Percentiles rank a stretch among this genome's conserved stretches.
phyloP scores from a whole-genome alignment of 192 early-diverging fungal species.

The Dissophora ornata region DNA sequence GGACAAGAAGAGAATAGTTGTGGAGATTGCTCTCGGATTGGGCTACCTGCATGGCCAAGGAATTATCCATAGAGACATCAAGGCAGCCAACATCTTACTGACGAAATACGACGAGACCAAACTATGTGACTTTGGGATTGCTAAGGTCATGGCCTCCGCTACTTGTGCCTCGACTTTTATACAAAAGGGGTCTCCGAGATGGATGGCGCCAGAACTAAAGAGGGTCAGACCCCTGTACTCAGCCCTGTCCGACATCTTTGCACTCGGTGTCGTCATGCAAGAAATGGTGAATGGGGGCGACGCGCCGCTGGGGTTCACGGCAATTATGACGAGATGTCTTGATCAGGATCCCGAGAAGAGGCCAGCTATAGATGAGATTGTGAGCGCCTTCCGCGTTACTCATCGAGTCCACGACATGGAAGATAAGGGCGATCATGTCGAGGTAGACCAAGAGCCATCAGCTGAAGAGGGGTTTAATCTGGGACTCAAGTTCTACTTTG shows the following conservation, averaged over 20 bases:
- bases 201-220: conserved; percentile 17
- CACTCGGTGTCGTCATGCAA: conserved; percentile 25
- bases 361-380: not conserved
- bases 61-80: conserved; percentile 43
- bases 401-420: not conserved
- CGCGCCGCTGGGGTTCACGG: not conserved
- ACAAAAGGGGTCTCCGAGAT: not conserved
- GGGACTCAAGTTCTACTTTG: conserved; percentile 30
- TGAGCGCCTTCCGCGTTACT: not conserved
- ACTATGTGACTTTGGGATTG: conserved; percentile 29
- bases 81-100: conserved; percentile 23
- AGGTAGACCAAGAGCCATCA: not conserved
- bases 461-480: conserved; percentile 51
- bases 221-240: not conserved
- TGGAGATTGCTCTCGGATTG: conserved; percentile 29
- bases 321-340: not conserved
- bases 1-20: conserved; percentile 3
- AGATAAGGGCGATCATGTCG: not conserved
- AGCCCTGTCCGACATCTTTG: conserved; percentile 23
- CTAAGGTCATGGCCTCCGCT: conserved; percentile 1
- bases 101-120: conserved; percentile 23
- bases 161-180: not conserved
- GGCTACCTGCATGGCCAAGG: conserved; percentile 27
- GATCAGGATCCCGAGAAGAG: conserved; percentile 1
- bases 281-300: conserved; percentile 7